Evolutionary conservation across 345 rosid genomes (phyloP), one percentile per base, ranked within the genome.

Genomic region (Stellera chamaejasme): DNA sequence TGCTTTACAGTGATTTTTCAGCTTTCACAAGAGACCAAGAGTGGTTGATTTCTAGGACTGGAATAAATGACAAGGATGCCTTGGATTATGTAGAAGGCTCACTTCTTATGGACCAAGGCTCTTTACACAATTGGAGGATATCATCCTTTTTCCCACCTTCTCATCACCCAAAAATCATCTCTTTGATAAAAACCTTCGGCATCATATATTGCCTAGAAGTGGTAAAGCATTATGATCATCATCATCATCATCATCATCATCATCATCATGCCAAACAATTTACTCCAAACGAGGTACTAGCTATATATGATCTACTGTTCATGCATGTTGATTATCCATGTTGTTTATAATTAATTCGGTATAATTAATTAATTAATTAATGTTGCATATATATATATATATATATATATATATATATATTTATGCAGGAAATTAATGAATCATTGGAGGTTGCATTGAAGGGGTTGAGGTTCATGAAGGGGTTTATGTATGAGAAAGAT

Each of bases 151-250:
- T 77, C 65, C 83, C 84, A 56, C 57, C 54, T 3, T 55, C 77
- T 47, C 84, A 82, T 64, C 73, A 78, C 44, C 62, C 78, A n/a
- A 79, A 56, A 71, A 82, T 87, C 43, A 67, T 57, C 63, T 78
- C 85, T 50, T 75, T 77, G 2, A 70, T 81, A n/a, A 62, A 68
- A 52, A 76, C 66, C 57, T 73, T 78, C 64, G 66, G 72, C 53
- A 76, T 87, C 60, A 71, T 87, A 48, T 87, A 87, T 72, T 76
- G 83, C 55, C 78, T 87, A n/a, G 95, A 87, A 76, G 58, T 83
- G 3, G 91, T 80, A 67, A 83, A 74, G 54, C 69, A 82, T 59
- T 87, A 79, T 58, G 84, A 19, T 1, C 23, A 19, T 19, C 23
- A 19, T 19, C 23, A 19, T 19, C 23, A 19, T 1, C 23, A 19